Evolutionary conservation across 495 filamentous ascomycete species (phyloP), one percentile per base, ranked within the genome.

Genomic region (Xylaria nigripes): DNA sequence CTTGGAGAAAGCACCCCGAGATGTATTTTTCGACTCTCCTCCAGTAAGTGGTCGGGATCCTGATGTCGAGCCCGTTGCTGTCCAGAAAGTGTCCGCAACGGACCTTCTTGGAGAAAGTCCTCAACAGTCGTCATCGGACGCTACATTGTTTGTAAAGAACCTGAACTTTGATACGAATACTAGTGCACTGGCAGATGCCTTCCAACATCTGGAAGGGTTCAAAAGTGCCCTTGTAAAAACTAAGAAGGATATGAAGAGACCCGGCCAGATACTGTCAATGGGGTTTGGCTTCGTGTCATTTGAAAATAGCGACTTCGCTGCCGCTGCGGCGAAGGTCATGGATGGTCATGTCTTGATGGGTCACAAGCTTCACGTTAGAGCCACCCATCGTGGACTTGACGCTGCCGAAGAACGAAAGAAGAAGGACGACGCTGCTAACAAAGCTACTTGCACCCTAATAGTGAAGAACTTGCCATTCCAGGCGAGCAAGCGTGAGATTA

Each of bases 401-500:
- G 89, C 89, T 6, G 91, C 87, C 0, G 88, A 93, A 64, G 88
- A 94, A 67, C 80, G 83, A 49, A 82, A 84, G 64, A 84, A 83
- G 56, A 84, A 89, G 53, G 90, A 95, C 60, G 80, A 78, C 18
- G 83, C 83, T 51, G 62, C 59, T 24, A 93, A 89, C 76, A 90
- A 87, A 67, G 65, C 80, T 15, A 81, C 84, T 3, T 80, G 81
- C 48, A 96, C 90, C 29, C 96, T 97, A 76, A 84, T 99, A 61
- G 86, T 97, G 68, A 97, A 97, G 76, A 99, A 99, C 74, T 71
- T 99, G 65, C 93, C 93, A 8, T 99, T 99, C 74, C 87, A 97
- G 71, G 85, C 86, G 9, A 86, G 82, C 40, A 96, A 95, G 76
- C 90, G 93, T 66, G 94, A 99, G 61, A 75, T 99, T 27, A 81